Base-by-base conservation (phyloP, 805 yeast genomes). In the Ogataea ramenticola region DNA sequence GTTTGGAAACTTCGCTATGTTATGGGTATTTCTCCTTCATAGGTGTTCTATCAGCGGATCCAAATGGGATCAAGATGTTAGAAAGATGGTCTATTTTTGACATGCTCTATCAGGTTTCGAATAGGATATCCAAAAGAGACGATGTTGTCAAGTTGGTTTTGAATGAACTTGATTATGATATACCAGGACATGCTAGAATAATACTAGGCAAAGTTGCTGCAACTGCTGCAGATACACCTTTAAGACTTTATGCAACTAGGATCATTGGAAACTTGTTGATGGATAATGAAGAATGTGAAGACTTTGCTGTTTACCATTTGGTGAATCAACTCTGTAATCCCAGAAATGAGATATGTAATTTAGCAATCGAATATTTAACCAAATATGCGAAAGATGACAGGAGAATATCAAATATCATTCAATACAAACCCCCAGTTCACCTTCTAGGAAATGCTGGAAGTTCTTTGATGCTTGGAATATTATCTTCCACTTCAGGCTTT, bases 71-170 rank as follows among this genome's bases (percentile, higher is more conserved):
- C 21, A 70, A 70, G 37, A 68, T 91, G 51, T 58, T 93, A 46
- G 84, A 80, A 41, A 80, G 85, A 48, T 86, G 96, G 93, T 84
- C 89, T 52, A 73, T 91, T 46, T 86, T 87, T 62, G 89, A 82
- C 45, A 80, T 86, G 63, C 68, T 89, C 42, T 82, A 84, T 53
- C 86, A 86, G 52, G 75, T 89, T 43, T 70, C 85, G 16, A 72
- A 72, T 47, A 73, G 73, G 32, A 66, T 72, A 4, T 69, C 75
- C 12, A 60, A 69, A 32, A 66, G 85, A 29, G 79, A 80, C 42
- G 80, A 77, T 50, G 63, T 87, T 36, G 65, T 85, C 12, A 62
- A 74, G 27, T 55, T 76, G 7, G 70, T 86, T 11, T 66, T 91
- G 43, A 74, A 75, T 31, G 78, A 79, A 41, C 64, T 90, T 58